Percentiles rank a stretch among this genome's conserved stretches.
Evolutionary conservation across 306 rosid genomes (phyloP).

Genomic region (Glycine tomentella): DNA sequence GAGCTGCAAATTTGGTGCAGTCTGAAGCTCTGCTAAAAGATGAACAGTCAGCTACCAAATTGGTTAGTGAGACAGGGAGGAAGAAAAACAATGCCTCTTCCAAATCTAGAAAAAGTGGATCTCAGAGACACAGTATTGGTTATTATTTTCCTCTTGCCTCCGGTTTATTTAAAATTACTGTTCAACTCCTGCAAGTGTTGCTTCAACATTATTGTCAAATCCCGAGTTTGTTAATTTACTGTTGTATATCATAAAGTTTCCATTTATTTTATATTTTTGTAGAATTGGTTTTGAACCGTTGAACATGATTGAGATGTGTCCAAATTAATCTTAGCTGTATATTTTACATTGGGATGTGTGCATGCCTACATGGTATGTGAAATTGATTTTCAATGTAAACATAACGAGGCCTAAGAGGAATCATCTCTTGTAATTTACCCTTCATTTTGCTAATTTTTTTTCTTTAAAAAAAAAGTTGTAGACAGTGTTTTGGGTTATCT

Average conservation of each 20-base stretch:
- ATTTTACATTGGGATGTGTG: not conserved
- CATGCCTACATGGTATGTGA: not conserved
- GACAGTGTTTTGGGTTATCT: not conserved
- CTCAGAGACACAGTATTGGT: slow-evolving; percentile 62
- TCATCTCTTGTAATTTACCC: slow-evolving; percentile 25
- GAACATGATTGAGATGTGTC: not conserved
- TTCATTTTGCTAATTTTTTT: not conserved
- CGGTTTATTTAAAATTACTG: slow-evolving; percentile 25
- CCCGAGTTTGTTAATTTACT: slow-evolving; percentile 27
- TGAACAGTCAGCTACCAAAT: slow-evolving; percentile 52
- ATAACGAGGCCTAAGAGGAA: slow-evolving; percentile 1
- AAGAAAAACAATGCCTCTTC: slow-evolving; percentile 68
- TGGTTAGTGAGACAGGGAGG: slow-evolving; percentile 55
- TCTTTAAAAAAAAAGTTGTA: not conserved
- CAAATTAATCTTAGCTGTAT: not conserved
- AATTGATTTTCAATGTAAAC: not conserved
- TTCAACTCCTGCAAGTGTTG: not conserved
- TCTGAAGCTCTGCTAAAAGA: slow-evolving; percentile 83
- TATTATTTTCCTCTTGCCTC: slow-evolving; percentile 18
- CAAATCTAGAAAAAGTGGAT: slow-evolving; percentile 70
- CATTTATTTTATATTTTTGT: not conserved
- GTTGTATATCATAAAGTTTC: slow-evolving; percentile 25
- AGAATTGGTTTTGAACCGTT: not conserved
- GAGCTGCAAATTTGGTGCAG: slow-evolving; percentile 90
- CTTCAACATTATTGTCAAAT: slow-evolving; percentile 10